Evolutionary conservation across 2,329 filamentous ascomycete species (phyloP), one percentile per base, ranked within the genome.

Genomic region (Epichloe sp.): DNA sequence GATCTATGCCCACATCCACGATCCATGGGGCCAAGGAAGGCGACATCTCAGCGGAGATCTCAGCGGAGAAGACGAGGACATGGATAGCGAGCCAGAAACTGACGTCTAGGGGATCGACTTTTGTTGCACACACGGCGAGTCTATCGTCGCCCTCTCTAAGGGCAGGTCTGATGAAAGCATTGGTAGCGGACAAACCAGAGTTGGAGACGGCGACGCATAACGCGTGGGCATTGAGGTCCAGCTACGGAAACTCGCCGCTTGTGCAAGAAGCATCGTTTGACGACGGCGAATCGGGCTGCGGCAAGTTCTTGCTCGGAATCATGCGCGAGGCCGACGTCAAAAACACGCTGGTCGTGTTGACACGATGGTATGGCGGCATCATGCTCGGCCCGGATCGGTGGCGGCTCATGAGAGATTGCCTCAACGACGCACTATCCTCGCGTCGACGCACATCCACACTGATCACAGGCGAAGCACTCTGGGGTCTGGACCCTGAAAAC

Each of bases 351-450:
- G 73, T 82, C 14, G 76, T 83, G 6, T 70, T 83, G 57, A 78
- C 76, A 15, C 69, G 80, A 37, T 83, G 79, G 79, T 83, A 76
- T 54, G 79, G 80, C 19, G 80, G 80, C 7, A 66, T 78, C 10
- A 73, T 83, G 70, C 70, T 83, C 3, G 79, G 80, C 0, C 73
- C 76, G 0, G 79, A 83, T 58, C 71, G 80, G 17, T 83, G 78
- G 78, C 70, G 78, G 12, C 71, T 83, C 53, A 83, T 83, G 76
- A 71, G 75, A 3, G 74, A 75, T 53, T 77, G 75, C 42, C 71
- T 78, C 46, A 71, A 73, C 36, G 74, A 77, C 44, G 77, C 76
- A 2, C 64, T 83, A 17, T 72, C 77, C 1, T 75, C 71, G 0
- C 74, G 65, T 68, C 50, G 63, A 60, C 58, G 69, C 62, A 58